Evolutionary conservation across 1,139 yeast genomes (phyloP).

Genomic region (Pichia sp.): DNA sequence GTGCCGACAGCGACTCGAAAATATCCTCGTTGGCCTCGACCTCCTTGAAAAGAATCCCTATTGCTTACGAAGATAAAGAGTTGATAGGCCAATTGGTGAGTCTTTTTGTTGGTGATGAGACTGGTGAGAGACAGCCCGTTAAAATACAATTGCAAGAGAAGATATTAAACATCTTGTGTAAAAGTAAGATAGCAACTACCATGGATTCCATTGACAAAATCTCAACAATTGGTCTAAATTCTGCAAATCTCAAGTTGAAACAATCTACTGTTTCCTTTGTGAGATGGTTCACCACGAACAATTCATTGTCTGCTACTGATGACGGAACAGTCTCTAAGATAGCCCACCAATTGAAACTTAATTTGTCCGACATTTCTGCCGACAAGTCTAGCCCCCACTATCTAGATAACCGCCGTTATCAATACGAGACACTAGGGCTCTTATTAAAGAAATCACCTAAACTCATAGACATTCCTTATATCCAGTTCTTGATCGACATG

Average conservation of each 20-base stretch:
- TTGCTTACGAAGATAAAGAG: slow-evolving; percentile 48
- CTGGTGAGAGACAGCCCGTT: slow-evolving; percentile 47
- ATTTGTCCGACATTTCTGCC: slow-evolving; percentile 40
- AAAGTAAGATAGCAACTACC: slow-evolving; percentile 49
- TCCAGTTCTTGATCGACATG: slow-evolving; percentile 71
- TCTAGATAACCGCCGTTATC: slow-evolving; percentile 51
- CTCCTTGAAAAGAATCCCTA: slow-evolving; percentile 45
- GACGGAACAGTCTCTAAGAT: slow-evolving; percentile 40
- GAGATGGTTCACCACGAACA: slow-evolving; percentile 28
- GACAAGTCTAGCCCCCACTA: slow-evolving; percentile 29
- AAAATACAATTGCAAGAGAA: slow-evolving; percentile 53
- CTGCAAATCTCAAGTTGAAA: slow-evolving; percentile 45
- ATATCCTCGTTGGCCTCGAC: slow-evolving; percentile 52
- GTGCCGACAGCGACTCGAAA: slow-evolving; percentile 54
- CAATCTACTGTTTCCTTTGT: slow-evolving; percentile 59
- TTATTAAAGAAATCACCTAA: slow-evolving; percentile 50
- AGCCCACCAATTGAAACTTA: slow-evolving; percentile 49
- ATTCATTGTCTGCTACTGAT: slow-evolving; percentile 24
- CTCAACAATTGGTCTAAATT: slow-evolving; percentile 54
- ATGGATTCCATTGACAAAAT: slow-evolving; percentile 40
- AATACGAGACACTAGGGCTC: slow-evolving; percentile 76
- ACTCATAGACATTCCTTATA: slow-evolving; percentile 47
- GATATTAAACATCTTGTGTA: slow-evolving; percentile 48
- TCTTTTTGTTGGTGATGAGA: slow-evolving; percentile 45
- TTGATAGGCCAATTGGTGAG: slow-evolving; percentile 43